Percentiles rank a stretch among this genome's conserved stretches.
Evolutionary conservation across 2,329 filamentous ascomycete genomes (phyloP).

Genomic region (Spiromastix sp.): DNA sequence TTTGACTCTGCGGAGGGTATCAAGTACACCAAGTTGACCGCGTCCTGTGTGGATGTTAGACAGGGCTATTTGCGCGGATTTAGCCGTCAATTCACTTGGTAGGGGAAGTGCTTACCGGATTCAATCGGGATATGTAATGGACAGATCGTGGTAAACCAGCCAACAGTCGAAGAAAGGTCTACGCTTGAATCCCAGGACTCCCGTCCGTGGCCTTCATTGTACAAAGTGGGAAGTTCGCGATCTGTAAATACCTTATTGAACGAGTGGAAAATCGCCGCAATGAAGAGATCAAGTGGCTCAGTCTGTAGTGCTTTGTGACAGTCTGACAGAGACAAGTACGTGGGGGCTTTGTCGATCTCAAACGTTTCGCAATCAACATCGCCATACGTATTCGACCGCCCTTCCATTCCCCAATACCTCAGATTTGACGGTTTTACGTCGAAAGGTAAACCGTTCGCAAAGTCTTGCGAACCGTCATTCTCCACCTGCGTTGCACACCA

Average conservation of each 20-base stretch:
- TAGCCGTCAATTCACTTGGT: too few relatives aligned
- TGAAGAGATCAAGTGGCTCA: slow-evolving; percentile 27
- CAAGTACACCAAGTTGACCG: too few relatives aligned
- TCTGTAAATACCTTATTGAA: slow-evolving; percentile 35
- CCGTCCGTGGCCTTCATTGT: slow-evolving; percentile 40
- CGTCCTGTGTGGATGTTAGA: too few relatives aligned
- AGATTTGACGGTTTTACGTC: slow-evolving; percentile 22
- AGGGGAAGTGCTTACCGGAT: too few relatives aligned
- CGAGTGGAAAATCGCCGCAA: slow-evolving; percentile 31
- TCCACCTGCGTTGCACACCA: slow-evolving; percentile 27
- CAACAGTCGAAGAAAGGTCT: slow-evolving; percentile 40
- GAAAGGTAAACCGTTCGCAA: slow-evolving; percentile 11
- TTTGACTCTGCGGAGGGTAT: slow-evolving; percentile 27
- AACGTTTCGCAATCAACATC: slow-evolving; percentile 26
- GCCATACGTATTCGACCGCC: slow-evolving; percentile 23
- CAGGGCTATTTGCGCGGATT: too few relatives aligned
- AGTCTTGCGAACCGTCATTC: slow-evolving; percentile 11
- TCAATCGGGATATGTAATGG: too few relatives aligned
- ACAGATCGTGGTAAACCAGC: slow-evolving; percentile 42
- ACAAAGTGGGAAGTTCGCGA: slow-evolving; percentile 31
- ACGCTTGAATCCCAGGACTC: slow-evolving; percentile 36
- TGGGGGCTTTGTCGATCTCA: slow-evolving; percentile 20
- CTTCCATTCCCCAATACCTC: slow-evolving; percentile 25
- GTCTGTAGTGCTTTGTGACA: slow-evolving; percentile 24
- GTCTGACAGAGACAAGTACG: slow-evolving; percentile 19